Evolutionary conservation across 2,329 filamentous ascomycete species (phyloP).

Genomic region (Scolecobasidium constrictum): DNA sequence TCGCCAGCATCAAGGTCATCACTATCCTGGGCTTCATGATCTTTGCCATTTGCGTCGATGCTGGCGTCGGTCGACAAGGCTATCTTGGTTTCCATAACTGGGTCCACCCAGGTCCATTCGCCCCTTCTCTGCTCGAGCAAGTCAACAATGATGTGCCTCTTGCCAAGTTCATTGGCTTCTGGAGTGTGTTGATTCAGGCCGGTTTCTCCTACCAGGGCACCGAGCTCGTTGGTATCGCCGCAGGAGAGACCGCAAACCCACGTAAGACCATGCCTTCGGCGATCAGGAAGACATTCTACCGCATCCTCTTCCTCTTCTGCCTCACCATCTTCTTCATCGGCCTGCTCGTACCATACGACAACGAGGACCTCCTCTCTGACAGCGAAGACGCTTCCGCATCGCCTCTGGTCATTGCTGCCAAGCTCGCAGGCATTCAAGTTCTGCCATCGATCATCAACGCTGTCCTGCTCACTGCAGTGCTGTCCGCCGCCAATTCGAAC

Average conservation of each 20-base stretch:
- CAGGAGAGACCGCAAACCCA: conserved; percentile 11
- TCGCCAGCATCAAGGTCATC: conserved; percentile 27
- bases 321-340: conserved; percentile 9
- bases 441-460: conserved; percentile 10
- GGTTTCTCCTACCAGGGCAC: conserved; percentile 29
- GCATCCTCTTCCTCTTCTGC: conserved; percentile 11
- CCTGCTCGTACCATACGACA: conserved; percentile 11
- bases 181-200: conserved; percentile 28
- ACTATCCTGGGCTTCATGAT: conserved; percentile 9
- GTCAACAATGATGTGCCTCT: conserved; percentile 14
- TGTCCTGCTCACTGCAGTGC: conserved; percentile 5
- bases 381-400: conserved; percentile 4
- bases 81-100: conserved; percentile 11
- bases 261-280: conserved; percentile 10
- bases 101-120: conserved; percentile 43
- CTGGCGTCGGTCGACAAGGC: conserved; percentile 43
- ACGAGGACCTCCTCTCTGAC: neutral
- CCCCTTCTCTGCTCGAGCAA: conserved; percentile 26
- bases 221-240: conserved; percentile 10
- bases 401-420: conserved; percentile 10
- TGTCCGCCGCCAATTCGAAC: conserved; percentile 9
- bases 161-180: conserved; percentile 32
- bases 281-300: conserved; percentile 9
- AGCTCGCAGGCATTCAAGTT: conserved; percentile 7
- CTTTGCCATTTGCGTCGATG: conserved; percentile 8